Evolutionary conservation across 345 rosid species (phyloP).

Genomic region (Populus simonii): DNA sequence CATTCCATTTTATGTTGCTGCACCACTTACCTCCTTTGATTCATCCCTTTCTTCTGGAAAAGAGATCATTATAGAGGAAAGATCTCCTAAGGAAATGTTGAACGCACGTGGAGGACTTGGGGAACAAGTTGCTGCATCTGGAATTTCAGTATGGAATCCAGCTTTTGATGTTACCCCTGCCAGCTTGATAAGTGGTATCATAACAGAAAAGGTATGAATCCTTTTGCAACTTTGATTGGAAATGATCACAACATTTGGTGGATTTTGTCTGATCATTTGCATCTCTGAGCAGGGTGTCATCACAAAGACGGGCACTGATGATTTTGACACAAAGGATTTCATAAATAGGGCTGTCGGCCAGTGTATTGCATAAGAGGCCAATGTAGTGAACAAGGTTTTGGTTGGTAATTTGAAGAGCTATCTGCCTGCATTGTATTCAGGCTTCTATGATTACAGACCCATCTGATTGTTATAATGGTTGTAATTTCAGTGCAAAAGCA

Average conservation of each 20-base stretch:
- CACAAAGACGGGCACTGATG: constrained; percentile 40
- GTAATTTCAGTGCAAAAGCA: too few species aligned
- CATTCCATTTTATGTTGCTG: constrained; percentile 83
- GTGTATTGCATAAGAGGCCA: not conserved
- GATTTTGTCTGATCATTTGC: constrained; percentile 1
- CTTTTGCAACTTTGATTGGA: not conserved
- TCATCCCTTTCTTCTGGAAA: constrained; percentile 69
- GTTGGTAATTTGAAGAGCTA: too few species aligned
- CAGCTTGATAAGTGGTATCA: constrained; percentile 62
- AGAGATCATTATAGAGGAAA: constrained; percentile 79
- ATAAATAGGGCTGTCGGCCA: constrained; percentile 17
- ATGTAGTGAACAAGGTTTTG: too few species aligned
- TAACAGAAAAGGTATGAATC: constrained; percentile 68
- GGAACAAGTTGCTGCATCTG: constrained; percentile 94
- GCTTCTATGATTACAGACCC: too few species aligned
- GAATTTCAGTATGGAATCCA: constrained; percentile 88
- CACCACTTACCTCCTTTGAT: constrained; percentile 86
- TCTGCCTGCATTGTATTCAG: too few species aligned
- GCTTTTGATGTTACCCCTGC: constrained; percentile 97
- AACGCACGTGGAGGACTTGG: constrained; percentile 84
- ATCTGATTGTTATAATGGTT: too few species aligned
- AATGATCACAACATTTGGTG: not conserved
- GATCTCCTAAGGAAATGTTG: constrained; percentile 72
- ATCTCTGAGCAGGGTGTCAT: constrained; percentile 60
- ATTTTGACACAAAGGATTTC: constrained; percentile 61